These are phyloP conservation scores for Fomitopsis palustris DNA, from an alignment of 1,284 basidiomycete genomes.

Conservation along the genomic window DNA sequence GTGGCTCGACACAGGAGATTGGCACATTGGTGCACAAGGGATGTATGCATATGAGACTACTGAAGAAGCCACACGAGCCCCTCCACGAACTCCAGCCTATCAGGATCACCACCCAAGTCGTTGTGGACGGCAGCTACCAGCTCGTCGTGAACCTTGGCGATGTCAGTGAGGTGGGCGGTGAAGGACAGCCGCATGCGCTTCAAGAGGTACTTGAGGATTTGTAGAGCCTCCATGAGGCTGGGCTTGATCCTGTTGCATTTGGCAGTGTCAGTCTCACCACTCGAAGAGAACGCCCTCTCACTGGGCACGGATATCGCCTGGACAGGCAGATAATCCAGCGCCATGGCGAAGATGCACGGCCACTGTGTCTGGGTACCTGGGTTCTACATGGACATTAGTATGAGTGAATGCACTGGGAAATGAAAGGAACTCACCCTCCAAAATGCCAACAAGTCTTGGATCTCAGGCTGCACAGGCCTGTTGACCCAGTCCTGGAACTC, in stretches of 20 bases:
- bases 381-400: not conserved
- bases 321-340: not conserved
- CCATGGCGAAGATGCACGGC: not conserved
- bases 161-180: not conserved
- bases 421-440: not conserved
- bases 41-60: too few species aligned
- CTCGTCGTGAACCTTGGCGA: not conserved
- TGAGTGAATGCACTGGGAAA: not conserved
- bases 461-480: not conserved
- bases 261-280: not conserved
- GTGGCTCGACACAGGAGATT: too few species aligned
- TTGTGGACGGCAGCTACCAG: too few species aligned
- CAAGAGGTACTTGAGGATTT: not conserved
- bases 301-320: not conserved
- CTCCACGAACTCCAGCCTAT: too few species aligned
- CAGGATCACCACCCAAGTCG: too few species aligned
- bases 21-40: too few species aligned
- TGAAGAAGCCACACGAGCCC: too few species aligned
- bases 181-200: not conserved
- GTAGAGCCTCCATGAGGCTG: not conserved
- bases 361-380: not conserved
- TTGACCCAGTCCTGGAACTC: not conserved
- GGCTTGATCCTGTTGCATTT: not conserved
- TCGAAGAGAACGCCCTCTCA: not conserved
- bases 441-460: not conserved